Conservation (phyloP, 2,329 filamentous ascomycete genomes). For the Arachnomyces sp. region DNA sequence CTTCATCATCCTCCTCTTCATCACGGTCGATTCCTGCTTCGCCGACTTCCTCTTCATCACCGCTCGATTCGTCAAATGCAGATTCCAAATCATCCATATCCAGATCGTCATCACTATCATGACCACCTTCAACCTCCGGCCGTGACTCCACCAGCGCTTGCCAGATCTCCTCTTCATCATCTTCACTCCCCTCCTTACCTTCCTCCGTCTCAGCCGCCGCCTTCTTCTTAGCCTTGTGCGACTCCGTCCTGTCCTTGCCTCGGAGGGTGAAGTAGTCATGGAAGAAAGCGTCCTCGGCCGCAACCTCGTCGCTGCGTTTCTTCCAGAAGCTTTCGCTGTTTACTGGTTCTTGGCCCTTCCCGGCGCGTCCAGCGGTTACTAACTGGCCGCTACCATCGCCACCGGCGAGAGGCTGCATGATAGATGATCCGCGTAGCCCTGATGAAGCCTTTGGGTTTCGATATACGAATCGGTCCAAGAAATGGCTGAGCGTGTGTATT, state of each 20-base stretch:
- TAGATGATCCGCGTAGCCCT: slow-evolving; percentile 67
- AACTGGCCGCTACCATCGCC: slow-evolving; percentile 54
- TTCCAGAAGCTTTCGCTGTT: slow-evolving; percentile 90
- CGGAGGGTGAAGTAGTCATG: slow-evolving; percentile 86
- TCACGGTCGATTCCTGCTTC: slow-evolving; percentile 27
- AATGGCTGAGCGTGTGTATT: slow-evolving; percentile 85
- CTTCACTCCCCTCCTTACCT: slow-evolving; percentile 47
- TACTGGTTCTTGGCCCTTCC: slow-evolving; percentile 57
- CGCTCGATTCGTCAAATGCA: slow-evolving; percentile 42
- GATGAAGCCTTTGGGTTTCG: slow-evolving; percentile 70
- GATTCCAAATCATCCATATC: slow-evolving; percentile 50
- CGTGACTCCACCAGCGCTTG: slow-evolving; percentile 75
- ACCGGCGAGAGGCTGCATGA: slow-evolving; percentile 87
- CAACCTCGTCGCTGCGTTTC: slow-evolving; percentile 78
- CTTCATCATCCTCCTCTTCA: slow-evolving; percentile 40
- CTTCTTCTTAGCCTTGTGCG: slow-evolving; percentile 50
- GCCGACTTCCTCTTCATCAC: slow-evolving; percentile 34
- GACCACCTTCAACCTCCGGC: slow-evolving; percentile 64
- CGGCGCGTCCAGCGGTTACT: slow-evolving; percentile 50
- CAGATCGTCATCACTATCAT: slow-evolving; percentile 51
- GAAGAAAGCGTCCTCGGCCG: slow-evolving; percentile 94
- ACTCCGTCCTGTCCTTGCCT: slow-evolving; percentile 54
- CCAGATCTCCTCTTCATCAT: slow-evolving; percentile 77
- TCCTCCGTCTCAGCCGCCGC: slow-evolving; percentile 33
- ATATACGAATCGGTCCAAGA: slow-evolving; percentile 98